These are phyloP conservation scores for Sordariomycetes sp. DNA, from an alignment of 2,329 filamentous ascomycete species.

Conservation along the genomic window DNA sequence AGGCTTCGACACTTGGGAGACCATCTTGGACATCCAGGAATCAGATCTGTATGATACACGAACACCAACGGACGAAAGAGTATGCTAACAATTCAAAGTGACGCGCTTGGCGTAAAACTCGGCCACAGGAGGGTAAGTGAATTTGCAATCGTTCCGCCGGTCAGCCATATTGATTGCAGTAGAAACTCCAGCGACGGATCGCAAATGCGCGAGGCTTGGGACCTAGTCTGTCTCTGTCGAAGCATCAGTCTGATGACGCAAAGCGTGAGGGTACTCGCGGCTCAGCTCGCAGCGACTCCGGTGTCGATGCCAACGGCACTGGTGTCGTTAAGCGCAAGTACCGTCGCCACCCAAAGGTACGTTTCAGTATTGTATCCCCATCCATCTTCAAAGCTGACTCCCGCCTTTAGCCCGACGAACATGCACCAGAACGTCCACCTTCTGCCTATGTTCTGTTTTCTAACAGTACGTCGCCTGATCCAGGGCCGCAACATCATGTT, in stretches of 20 bases:
- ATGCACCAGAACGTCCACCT: slow-evolving; percentile 70
- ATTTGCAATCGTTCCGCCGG: not conserved
- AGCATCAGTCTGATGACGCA: slow-evolving; percentile 41
- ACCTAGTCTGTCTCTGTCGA: slow-evolving; percentile 41
- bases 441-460: slow-evolving; percentile 83
- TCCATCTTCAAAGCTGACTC: slow-evolving; percentile 1
- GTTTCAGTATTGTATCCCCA: slow-evolving; percentile 9
- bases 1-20: slow-evolving; percentile 80
- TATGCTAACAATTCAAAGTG: slow-evolving; percentile 46
- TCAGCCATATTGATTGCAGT: too few species aligned
- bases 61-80: too few species aligned
- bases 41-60: slow-evolving; percentile 74
- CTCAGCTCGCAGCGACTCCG: slow-evolving; percentile 37
- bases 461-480: slow-evolving; percentile 57
- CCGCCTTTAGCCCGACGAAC: slow-evolving; percentile 55
- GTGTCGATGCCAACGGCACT: slow-evolving; percentile 30
- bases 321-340: slow-evolving; percentile 62
- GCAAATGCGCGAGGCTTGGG: slow-evolving; percentile 61
- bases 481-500: not conserved
- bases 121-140: slow-evolving; percentile 68
- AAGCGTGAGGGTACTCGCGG: slow-evolving; percentile 44
- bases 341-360: slow-evolving; percentile 65
- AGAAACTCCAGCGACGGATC: slow-evolving; percentile 80
- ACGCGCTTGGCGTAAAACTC: slow-evolving; percentile 67
- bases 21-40: slow-evolving; percentile 74